A percentile compares a stretch with the other conserved stretches of the same genome.
Evolutionary conservation across 2,329 filamentous ascomycete species (phyloP).

Genomic region (Colletotrichum camelliae): DNA sequence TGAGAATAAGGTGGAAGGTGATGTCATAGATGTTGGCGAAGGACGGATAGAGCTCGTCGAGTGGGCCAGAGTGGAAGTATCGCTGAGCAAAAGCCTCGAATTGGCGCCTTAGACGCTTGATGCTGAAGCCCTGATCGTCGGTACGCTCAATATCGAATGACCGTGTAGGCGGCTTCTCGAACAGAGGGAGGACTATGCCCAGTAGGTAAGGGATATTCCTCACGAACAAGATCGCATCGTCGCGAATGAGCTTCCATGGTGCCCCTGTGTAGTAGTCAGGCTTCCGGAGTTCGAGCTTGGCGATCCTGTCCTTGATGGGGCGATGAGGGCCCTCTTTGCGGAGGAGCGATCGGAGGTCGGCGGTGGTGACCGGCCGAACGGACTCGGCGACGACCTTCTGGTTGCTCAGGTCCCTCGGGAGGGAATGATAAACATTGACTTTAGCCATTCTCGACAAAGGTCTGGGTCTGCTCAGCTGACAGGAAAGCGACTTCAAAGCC

Average conservation of each 20-base stretch:
- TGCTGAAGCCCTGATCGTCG: not conserved
- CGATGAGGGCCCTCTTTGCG: not conserved
- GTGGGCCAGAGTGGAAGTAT: slow-evolving; percentile 48
- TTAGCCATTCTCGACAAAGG: not conserved
- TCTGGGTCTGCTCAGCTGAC: not conserved
- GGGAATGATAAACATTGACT: slow-evolving; percentile 6
- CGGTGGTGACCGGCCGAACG: not conserved
- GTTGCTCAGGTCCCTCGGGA: not conserved
- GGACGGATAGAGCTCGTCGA: slow-evolving; percentile 70
- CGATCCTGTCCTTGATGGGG: not conserved
- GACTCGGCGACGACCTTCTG: not conserved
- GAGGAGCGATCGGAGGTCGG: not conserved
- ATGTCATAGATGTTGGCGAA: slow-evolving; percentile 53
- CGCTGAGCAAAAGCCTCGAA: not conserved
- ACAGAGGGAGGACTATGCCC: not conserved
- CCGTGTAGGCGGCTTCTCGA: not conserved
- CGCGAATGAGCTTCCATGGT: slow-evolving; percentile 6
- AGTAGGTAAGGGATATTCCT: not conserved
- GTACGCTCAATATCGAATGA: not conserved
- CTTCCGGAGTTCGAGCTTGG: not conserved
- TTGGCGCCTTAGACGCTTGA: not conserved
- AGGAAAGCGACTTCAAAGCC: not conserved
- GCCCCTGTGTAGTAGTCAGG: slow-evolving; percentile 9
- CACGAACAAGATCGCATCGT: slow-evolving; percentile 7
- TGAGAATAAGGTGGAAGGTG: slow-evolving; percentile 64